Evolutionary conservation across 2,329 filamentous ascomycete species (phyloP).

Genomic region (Hypoxylon rubiginosum): DNA sequence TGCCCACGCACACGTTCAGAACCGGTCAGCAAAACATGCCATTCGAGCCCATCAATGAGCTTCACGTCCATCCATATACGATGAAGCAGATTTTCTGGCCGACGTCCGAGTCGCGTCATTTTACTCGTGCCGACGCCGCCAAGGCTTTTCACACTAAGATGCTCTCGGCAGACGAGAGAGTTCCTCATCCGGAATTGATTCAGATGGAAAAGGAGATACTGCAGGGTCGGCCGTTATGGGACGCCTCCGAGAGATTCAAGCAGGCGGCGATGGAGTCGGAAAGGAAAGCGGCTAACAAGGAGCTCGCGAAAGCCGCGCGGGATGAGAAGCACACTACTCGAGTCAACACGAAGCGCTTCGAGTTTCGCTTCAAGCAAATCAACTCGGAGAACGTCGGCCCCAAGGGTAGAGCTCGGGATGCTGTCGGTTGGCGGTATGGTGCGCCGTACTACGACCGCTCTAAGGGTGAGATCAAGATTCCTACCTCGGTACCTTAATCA

Average conservation of each 20-base stretch:
- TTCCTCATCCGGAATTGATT: slow-evolving; percentile 74
- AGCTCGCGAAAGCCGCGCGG: slow-evolving; percentile 51
- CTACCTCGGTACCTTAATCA: slow-evolving; percentile 69
- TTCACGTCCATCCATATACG: slow-evolving; percentile 72
- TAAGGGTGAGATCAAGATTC: slow-evolving; percentile 76
- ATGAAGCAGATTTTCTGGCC: slow-evolving; percentile 75
- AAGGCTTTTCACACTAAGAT: slow-evolving; percentile 72
- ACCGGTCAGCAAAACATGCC: slow-evolving; percentile 61
- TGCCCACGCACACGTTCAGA: slow-evolving; percentile 76
- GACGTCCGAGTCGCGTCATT: slow-evolving; percentile 72
- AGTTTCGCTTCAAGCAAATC: slow-evolving; percentile 73
- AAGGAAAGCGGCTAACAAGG: slow-evolving; percentile 58
- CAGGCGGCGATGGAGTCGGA: slow-evolving; percentile 56
- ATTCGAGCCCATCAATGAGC: slow-evolving; percentile 74
- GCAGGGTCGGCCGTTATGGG: slow-evolving; percentile 53
- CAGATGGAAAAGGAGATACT: slow-evolving; percentile 64
- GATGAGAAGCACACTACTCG: slow-evolving; percentile 58
- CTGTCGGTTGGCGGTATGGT: slow-evolving; percentile 74
- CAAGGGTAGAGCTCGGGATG: slow-evolving; percentile 64
- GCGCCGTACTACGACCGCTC: slow-evolving; percentile 72
- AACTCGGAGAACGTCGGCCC: slow-evolving; percentile 69
- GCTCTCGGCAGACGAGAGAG: slow-evolving; percentile 71
- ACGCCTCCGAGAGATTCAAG: slow-evolving; percentile 59
- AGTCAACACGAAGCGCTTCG: slow-evolving; percentile 66
- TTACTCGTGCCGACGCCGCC: slow-evolving; percentile 75